These are phyloP conservation scores for Didymella keratinophila DNA, from an alignment of 2,329 filamentous ascomycete species.

Conservation along the genomic window DNA sequence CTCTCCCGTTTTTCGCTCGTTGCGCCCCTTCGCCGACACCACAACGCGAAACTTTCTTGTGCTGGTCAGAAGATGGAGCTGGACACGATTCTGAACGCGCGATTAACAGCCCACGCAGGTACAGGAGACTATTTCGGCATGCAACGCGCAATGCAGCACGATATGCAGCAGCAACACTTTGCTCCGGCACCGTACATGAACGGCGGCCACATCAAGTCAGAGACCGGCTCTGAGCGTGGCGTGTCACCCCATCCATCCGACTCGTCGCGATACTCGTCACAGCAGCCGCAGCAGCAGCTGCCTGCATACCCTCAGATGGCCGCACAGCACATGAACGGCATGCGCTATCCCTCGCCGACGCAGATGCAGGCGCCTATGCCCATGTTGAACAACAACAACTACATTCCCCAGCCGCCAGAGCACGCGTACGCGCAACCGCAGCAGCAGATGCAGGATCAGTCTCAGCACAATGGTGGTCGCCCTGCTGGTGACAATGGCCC, in stretches of 20 bases:
- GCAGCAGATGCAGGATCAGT: slow-evolving; percentile 46
- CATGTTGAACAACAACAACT: slow-evolving; percentile 64
- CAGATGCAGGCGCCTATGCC: slow-evolving; percentile 61
- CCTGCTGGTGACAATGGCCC: slow-evolving; percentile 58
- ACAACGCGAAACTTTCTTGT: slow-evolving; percentile 29
- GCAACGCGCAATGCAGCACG: slow-evolving; percentile 55
- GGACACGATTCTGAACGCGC: slow-evolving; percentile 54
- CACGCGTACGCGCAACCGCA: slow-evolving; percentile 56
- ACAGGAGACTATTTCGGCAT: slow-evolving; percentile 48
- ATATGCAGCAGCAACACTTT: slow-evolving; percentile 54
- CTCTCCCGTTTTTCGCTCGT: slow-evolving; percentile 41
- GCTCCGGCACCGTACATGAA: slow-evolving; percentile 59
- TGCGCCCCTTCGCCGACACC: slow-evolving; percentile 26
- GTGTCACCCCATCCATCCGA: slow-evolving; percentile 64
- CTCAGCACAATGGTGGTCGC: slow-evolving; percentile 53
- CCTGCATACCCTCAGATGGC: slow-evolving; percentile 59
- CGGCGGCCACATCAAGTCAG: slow-evolving; percentile 62
- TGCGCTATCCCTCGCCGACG: slow-evolving; percentile 63
- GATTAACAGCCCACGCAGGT: slow-evolving; percentile 51
- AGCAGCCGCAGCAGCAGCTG: slow-evolving; percentile 62
- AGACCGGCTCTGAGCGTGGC: slow-evolving; percentile 67
- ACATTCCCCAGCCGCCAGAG: slow-evolving; percentile 59
- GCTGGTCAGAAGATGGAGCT: slow-evolving; percentile 47
- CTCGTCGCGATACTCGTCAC: slow-evolving; percentile 65
- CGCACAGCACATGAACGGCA: slow-evolving; percentile 59